Base-by-base conservation (phyloP, 306 rosid genomes). In the Vicia sativa region DNA sequence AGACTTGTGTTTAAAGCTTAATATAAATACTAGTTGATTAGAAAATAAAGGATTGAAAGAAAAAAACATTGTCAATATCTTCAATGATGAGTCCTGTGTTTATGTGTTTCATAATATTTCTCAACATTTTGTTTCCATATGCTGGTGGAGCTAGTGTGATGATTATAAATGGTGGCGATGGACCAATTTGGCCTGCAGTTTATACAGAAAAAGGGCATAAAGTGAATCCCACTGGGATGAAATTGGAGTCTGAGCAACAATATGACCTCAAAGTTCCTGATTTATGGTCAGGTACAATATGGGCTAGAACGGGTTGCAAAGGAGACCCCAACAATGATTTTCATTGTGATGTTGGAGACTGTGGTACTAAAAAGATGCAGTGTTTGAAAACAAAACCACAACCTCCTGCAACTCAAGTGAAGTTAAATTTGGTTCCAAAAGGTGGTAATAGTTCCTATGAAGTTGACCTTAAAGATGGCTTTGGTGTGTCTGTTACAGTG, bases 311-410 rank as follows among this genome's bases (percentile, higher is more conserved):
- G 1, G 41, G 42, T 11, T 44, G 70, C 16, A 26, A 6, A 21
- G 68, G 68, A 25, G 3, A 65, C 26, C 39, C 70, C 4, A 28
- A 65, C 9, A n/a, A 1, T 0, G 10, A 0, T 11, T 65, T 65
- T 11, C 56, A 45, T 65, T 65, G 67, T 61, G 10, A n/a, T 18
- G 18, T 35, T 38, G 67, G 67, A 18, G 67, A 61, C 6, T 38
- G 49, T 38, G 67, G 67, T 21, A 18, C 49, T 11, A 2, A 11
- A 0, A 11, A 10, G 2, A 5, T 38, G 2, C 67, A 61, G 18
- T 61, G 67, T 9, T 34, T 18, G 38, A 8, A 37, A 2, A 61
- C 26, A 39, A n/a, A n/a, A n/a, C n/a, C n/a, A n/a, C n/a, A n/a
- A n/a, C n/a, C n/a, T n/a, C n/a, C n/a, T n/a, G n/a, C n/a, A n/a